These are phyloP conservation scores for Mucor circinelloides DNA, from an alignment of 371 early-diverging fungal species.

Conservation along the genomic window DNA sequence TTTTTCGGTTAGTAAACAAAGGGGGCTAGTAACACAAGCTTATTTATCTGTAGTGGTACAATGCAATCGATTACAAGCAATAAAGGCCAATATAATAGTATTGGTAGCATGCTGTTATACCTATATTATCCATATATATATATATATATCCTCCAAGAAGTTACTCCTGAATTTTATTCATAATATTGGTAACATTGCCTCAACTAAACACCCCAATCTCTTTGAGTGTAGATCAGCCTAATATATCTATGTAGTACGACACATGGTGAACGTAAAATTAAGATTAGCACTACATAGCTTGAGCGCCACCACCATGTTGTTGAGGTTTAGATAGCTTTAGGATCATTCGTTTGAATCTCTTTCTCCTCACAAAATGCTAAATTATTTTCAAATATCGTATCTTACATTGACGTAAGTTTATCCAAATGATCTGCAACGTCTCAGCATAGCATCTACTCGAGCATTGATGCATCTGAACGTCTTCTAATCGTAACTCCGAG, in stretches of 20 bases:
- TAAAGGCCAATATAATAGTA: not conserved
- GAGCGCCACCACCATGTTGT: not conserved
- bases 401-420: not conserved
- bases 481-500: not conserved
- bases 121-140: not conserved
- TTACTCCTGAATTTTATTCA: not conserved
- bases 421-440: not conserved
- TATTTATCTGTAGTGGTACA: not conserved
- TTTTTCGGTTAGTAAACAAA: not conserved
- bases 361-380: not conserved
- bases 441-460: not conserved
- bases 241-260: not conserved
- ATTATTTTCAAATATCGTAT: not conserved
- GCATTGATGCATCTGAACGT: not conserved
- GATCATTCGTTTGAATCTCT: not conserved
- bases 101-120: not conserved
- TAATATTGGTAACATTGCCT: conserved; percentile 1
- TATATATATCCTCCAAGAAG: not conserved
- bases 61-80: not conserved
- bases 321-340: not conserved
- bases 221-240: not conserved
- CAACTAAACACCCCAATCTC: not conserved
- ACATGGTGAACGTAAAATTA: conserved; percentile 5
- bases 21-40: not conserved
- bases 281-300: not conserved